Percentiles rank a stretch among this genome's conserved stretches.
These are phyloP conservation scores for Mycosarcoma mackinlayi DNA, from an alignment of 1,284 basidiomycete genomes.

Conservation along the genomic window DNA sequence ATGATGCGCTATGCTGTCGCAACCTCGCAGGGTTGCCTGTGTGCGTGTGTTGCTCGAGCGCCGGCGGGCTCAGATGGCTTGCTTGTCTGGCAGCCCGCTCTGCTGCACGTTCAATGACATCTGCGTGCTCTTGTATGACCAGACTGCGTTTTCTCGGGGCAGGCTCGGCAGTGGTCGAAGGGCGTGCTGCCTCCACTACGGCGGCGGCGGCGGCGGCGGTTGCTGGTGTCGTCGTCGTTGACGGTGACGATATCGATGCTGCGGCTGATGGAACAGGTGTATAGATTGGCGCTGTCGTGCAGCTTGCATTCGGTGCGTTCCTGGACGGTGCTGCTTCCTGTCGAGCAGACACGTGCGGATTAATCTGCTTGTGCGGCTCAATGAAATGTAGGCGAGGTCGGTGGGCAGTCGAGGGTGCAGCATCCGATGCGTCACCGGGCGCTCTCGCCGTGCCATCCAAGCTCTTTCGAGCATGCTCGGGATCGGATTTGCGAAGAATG, in stretches of 20 bases:
- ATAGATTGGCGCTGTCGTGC: not conserved
- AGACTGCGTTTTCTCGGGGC: slow-evolving; percentile 41
- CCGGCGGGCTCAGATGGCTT: slow-evolving; percentile 13
- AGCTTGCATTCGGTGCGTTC: not conserved
- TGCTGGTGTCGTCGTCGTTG: not conserved
- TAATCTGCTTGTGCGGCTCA: slow-evolving; percentile 22
- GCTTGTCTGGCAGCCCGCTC: slow-evolving; percentile 40
- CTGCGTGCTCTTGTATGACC: slow-evolving; percentile 48
- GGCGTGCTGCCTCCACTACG: too few relatives aligned
- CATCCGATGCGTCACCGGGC: slow-evolving; percentile 1
- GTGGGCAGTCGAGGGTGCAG: not conserved
- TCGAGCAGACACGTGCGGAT: slow-evolving; percentile 6
- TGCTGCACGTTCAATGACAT: slow-evolving; percentile 45
- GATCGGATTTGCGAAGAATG: slow-evolving; percentile 24
- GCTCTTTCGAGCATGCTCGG: not conserved
- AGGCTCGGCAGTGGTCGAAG: too few relatives aligned
- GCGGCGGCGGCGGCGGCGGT: too few relatives aligned
- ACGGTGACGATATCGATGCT: not conserved
- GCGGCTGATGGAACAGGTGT: not conserved
- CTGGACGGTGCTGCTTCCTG: not conserved
- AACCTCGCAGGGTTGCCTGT: slow-evolving; percentile 1
- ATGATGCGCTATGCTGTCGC: slow-evolving; percentile 41
- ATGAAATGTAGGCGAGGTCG: slow-evolving; percentile 39
- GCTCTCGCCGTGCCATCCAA: slow-evolving; percentile 1
- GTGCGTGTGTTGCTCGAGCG: slow-evolving; percentile 22